Percentiles rank a stretch among this genome's conserved stretches.
These are phyloP conservation scores for Arabis hirsuta DNA, from an alignment of 345 rosid species.

Conservation along the genomic window DNA sequence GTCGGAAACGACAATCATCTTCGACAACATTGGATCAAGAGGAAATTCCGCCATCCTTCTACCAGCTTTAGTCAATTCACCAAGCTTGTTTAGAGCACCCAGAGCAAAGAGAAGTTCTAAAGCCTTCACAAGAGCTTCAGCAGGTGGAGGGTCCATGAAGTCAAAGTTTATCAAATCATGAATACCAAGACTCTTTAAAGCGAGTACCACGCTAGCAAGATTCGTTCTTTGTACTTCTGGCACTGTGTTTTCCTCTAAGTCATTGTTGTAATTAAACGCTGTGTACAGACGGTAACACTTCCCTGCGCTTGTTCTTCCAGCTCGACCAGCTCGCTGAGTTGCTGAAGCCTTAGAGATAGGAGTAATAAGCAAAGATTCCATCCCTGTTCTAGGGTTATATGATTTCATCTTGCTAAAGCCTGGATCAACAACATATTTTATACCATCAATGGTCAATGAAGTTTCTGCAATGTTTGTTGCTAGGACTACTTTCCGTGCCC, in stretches of 20 bases:
- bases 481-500: conserved; percentile 92
- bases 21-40: conserved; percentile 90
- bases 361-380: conserved; percentile 90
- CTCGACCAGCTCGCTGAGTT: conserved; percentile 91
- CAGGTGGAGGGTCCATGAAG: conserved; percentile 98
- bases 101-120: conserved; percentile 83
- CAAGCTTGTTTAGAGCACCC: conserved; percentile 87
- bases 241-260: conserved; percentile 87
- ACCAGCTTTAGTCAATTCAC: conserved; percentile 95
- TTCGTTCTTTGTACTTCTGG: conserved; percentile 97
- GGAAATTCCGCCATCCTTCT: conserved; percentile 98
- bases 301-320: conserved; percentile 98
- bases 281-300: conserved; percentile 91
- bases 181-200: conserved; percentile 97
- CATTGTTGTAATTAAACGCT: conserved; percentile 74
- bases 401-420: conserved; percentile 97
- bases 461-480: conserved; percentile 99
- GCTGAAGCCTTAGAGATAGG: conserved; percentile 98
- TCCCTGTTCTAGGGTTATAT: conserved; percentile 96
- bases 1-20: conserved; percentile 93
- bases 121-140: conserved; percentile 93
- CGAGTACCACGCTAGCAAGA: conserved; percentile 91
- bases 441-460: conserved; percentile 92
- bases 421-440: conserved; percentile 91
- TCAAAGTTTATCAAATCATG: conserved; percentile 90